These are phyloP conservation scores for Saururus chinensis DNA, from an alignment of 164 flowering plant genomes.

Conservation along the genomic window DNA sequence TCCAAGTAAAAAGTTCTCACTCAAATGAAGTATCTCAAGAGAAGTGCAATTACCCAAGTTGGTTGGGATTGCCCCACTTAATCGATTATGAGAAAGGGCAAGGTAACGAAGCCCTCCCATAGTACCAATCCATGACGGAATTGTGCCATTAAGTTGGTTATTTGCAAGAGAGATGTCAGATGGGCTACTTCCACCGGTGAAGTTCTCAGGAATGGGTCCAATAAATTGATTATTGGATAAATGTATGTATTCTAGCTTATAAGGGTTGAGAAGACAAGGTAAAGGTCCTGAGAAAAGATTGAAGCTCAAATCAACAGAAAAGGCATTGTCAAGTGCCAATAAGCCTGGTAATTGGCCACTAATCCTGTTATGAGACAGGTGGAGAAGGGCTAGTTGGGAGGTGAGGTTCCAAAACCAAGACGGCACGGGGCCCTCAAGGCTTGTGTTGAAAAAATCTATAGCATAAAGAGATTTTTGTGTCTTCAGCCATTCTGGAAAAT, in stretches of 20 bases:
- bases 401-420: constrained; percentile 11
- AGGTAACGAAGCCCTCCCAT: background rate
- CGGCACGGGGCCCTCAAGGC: constrained; percentile 15
- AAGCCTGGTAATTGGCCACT: constrained; percentile 9
- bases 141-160: constrained; percentile 19
- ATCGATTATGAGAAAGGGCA: constrained; percentile 10
- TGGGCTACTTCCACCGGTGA: no score
- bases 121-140: constrained; percentile 11
- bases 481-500: constrained; percentile 21
- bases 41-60: constrained; percentile 6
- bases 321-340: background rate
- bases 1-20: constrained; percentile 22
- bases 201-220: constrained; percentile 4
- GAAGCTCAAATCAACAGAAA: constrained; percentile 9
- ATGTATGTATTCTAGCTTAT: background rate
- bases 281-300: constrained; percentile 13
- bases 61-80: constrained; percentile 15
- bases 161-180: background rate
- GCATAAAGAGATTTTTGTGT: constrained; percentile 9
- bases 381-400: background rate
- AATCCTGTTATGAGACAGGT: constrained; percentile 15
- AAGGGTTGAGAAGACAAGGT: no score
- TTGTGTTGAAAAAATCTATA: constrained; percentile 3
- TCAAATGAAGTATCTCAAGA: constrained; percentile 9
- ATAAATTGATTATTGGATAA: constrained; percentile 13